Base-by-base conservation (phyloP, 805 yeast genomes). In the Saccharomyces cerevisiae region DNA sequence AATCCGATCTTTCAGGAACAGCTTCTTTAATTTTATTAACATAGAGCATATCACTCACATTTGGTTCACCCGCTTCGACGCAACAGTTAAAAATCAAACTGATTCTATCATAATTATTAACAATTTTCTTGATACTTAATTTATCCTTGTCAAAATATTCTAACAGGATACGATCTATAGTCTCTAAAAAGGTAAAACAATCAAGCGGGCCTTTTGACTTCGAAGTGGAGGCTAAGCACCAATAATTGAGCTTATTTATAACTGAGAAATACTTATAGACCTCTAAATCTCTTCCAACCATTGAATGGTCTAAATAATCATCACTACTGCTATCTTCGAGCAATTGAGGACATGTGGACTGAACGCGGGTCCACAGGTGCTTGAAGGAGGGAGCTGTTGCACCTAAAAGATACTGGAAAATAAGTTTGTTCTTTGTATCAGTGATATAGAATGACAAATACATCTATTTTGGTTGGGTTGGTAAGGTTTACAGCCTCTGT, bases 31-130 rank as follows among this genome's bases (percentile, higher is more conserved):
- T 67, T 49, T 81, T 78, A 66, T 89, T 66, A 22, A 53, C 55
- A 43, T 88, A 57, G 24, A 36, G 43, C 52, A 82, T 74, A 59
- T 90, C 96, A 0, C 89, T 82, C 49, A 80, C 73, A 58, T 79
- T 80, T 2, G 97, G 96, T 32, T 78, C 75, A 3, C 92, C 91
- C 43, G 81, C 84, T 60, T 89, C 96, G 13, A 90, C 64, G 82
- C 88, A 81, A 64, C 87, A 94, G 62, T 83, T 85, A 56, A 91
- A 71, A 41, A 92, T 70, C 61, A 89, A 73, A 31, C 86, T 78
- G 48, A 90, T 70, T 1, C 87, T 81, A 63, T 89, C 95, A 59
- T 77, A 78, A 63, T 89, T 85, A 48, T 85, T 79, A 52, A 79
- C 84, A 10, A 94, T 70, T 59, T 83, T 85, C 27, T 78, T 64